Evolutionary conservation across 495 filamentous ascomycete genomes (phyloP), one percentile per base, ranked within the genome.

Genomic region (Aspergillus affinis): DNA sequence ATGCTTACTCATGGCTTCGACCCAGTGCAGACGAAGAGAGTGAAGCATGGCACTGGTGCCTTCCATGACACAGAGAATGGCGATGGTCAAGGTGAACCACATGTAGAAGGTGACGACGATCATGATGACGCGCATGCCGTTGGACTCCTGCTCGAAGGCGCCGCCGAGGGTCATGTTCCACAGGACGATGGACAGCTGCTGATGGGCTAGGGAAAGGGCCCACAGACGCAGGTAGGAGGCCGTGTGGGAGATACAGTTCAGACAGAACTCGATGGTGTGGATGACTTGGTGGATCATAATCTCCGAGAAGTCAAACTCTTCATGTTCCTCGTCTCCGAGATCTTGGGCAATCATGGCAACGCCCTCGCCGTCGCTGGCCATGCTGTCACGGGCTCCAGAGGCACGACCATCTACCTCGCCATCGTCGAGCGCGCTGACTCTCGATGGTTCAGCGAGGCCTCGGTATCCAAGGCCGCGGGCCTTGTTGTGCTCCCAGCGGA

Each of bases 1-100:
- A 80, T 97, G 96, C 77, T 98, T 98, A 77, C 91, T 94, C 86
- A 98, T 97, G n/a, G 94, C 92, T 73, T 99, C 94, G 59, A 99
- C 94, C 94, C 94, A 99, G 69, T 97, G 95, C 59, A 99, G 83
- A 80, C 94, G 86, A 64, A 99, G 81, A 60, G 89, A 92, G 75
- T 98, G 95, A 79, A 97, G 83, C 90, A 94, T 93, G 51, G 90
- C 90, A 72, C 86, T 88, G 29, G 89, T 92, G 51, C 90, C 90
- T 69, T 94, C 90, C 90, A 94, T 94, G 55, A 90, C 79, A 62
- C 74, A 78, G 61, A 95, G 80, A 62, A 95, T 89, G 29, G 83
- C 82, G 49, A 91, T 83, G 8, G 88, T 96, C 53, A 97, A 84
- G 62, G 83, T 79, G 69, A 98, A 97, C 91, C 93, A 98, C 45